phyloP scores from a whole-genome alignment of 768 basidiomycete species.

The Serendipita vermifera region DNA sequence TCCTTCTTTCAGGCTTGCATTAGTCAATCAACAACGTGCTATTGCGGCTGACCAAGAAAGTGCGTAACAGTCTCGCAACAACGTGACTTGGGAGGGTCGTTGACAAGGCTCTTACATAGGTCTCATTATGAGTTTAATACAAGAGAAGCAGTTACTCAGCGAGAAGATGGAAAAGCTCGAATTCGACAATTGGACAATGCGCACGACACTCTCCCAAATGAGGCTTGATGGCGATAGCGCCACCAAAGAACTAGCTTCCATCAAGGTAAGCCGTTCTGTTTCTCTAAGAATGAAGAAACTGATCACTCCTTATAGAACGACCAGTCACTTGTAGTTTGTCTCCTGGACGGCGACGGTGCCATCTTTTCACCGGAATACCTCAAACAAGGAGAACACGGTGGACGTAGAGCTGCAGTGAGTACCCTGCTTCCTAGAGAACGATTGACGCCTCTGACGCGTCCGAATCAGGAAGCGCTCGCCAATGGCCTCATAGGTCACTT shows the following conservation, averaged over 20 bases:
- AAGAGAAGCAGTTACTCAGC: neutral
- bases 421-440: neutral
- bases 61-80: neutral
- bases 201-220: neutral
- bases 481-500: neutral
- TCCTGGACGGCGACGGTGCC: constrained; percentile 52
- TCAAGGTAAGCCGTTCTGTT: neutral
- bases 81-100: too few relatives aligned
- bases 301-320: neutral
- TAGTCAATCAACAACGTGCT: too few relatives aligned
- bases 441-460: neutral
- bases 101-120: too few relatives aligned
- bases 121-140: neutral
- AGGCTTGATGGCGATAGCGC: neutral
- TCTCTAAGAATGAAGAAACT: neutral
- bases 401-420: constrained; percentile 36
- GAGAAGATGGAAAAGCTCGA: neutral
- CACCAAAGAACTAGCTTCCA: neutral
- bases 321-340: constrained; percentile 28
- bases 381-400: constrained; percentile 42
- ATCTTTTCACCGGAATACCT: constrained; percentile 47
- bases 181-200: neutral
- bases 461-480: neutral
- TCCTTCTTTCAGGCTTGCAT: too few relatives aligned
- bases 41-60: too few relatives aligned